These are phyloP conservation scores for Carallia pectinifolia DNA, from an alignment of 345 rosid species.

Conservation along the genomic window DNA sequence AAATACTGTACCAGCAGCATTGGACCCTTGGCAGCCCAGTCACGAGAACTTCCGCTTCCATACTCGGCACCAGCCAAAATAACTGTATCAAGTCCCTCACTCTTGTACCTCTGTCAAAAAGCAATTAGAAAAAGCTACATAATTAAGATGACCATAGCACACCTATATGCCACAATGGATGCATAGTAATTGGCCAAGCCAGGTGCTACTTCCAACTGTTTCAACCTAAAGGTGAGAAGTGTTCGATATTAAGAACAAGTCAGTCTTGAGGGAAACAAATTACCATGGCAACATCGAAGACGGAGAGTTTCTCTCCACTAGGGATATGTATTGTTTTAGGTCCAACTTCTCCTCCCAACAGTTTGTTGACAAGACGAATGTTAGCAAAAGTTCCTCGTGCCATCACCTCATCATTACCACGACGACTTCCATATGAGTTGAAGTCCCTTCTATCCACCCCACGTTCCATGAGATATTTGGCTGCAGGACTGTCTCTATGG, in stretches of 20 bases:
- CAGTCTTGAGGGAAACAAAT: slow-evolving; percentile 15
- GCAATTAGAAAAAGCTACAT: not conserved
- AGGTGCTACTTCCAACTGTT: not conserved
- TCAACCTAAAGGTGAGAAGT: not conserved
- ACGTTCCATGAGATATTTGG: slow-evolving; percentile 71
- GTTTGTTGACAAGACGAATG: slow-evolving; percentile 76
- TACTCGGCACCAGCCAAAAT: slow-evolving; percentile 92
- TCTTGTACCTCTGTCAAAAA: slow-evolving; percentile 67
- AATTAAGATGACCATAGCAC: no score
- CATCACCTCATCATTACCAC: slow-evolving; percentile 88
- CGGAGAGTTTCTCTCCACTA: slow-evolving; percentile 73
- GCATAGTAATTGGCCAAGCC: no score
- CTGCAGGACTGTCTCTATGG: slow-evolving; percentile 91
- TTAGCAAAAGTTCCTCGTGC: slow-evolving; percentile 87
- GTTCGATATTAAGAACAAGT: not conserved
- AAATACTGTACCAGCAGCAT: slow-evolving; percentile 62
- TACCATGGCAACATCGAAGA: slow-evolving; percentile 85
- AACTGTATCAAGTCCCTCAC: slow-evolving; percentile 60
- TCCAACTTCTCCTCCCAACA: slow-evolving; percentile 82
- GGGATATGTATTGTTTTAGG: slow-evolving; percentile 84
- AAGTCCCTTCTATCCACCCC: slow-evolving; percentile 81
- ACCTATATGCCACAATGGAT: no score
- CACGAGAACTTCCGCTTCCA: slow-evolving; percentile 98
- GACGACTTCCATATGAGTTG: slow-evolving; percentile 88
- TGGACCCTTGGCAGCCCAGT: slow-evolving; percentile 99